Percentiles rank a stretch among this genome's conserved stretches.
These are phyloP conservation scores for Bolboschoenoplectus hybrid DNA, from an alignment of 202 grass and related monocot species.

Conservation along the genomic window DNA sequence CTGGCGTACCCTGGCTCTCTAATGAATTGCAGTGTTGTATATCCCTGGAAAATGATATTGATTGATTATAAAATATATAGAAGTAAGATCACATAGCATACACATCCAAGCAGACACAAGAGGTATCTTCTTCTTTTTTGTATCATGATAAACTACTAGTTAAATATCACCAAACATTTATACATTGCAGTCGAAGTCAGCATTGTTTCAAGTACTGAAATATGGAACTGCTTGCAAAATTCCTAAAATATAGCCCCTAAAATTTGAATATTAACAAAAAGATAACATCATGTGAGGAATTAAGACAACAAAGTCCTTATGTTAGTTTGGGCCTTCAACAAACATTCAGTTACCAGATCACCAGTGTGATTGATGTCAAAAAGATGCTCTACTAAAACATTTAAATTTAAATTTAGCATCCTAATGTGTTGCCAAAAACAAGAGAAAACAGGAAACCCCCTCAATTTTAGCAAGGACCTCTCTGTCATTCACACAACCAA, in stretches of 20 bases:
- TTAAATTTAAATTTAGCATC: neutral
- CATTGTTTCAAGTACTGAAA: neutral
- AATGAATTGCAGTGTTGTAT: slow-evolving; percentile 76
- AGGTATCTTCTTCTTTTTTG: neutral
- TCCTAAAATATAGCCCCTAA: neutral
- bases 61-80: neutral
- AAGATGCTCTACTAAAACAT: slow-evolving; percentile 4
- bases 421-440: neutral
- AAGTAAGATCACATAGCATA: neutral
- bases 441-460: neutral
- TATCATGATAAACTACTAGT: neutral
- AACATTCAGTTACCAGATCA: neutral
- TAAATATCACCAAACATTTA: neutral
- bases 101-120: neutral
- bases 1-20: slow-evolving; percentile 69
- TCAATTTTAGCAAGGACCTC: neutral
- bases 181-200: neutral
- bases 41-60: slow-evolving; percentile 62
- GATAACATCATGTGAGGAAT: neutral
- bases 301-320: neutral
- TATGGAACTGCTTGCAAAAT: slow-evolving; percentile 1
- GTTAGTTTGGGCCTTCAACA: neutral
- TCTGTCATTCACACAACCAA: neutral
- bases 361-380: neutral
- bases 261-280: slow-evolving; percentile 5